phyloP scores from a whole-genome alignment of 2,329 filamentous ascomycete species.

The Fusarium anthophilum region DNA sequence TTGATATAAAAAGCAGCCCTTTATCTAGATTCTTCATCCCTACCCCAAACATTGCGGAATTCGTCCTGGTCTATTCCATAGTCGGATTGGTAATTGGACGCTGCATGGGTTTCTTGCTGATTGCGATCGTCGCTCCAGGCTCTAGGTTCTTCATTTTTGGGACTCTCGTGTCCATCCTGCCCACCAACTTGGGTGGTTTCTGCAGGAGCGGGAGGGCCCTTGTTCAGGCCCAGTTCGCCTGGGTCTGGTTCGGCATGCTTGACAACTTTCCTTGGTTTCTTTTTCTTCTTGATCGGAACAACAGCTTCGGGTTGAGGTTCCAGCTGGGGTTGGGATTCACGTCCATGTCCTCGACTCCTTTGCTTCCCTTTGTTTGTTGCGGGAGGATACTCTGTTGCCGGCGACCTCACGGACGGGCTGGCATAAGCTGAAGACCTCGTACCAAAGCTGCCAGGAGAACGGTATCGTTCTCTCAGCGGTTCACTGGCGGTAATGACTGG shows the following conservation, averaged over 20 bases:
- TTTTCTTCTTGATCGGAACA: conserved; percentile 52
- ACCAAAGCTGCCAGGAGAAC: conserved; percentile 45
- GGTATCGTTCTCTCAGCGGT: conserved; percentile 75
- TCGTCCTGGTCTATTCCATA: conserved; percentile 51
- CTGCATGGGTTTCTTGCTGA: conserved; percentile 19
- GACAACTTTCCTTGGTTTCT: conserved; percentile 49
- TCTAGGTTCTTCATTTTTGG: conserved; percentile 32
- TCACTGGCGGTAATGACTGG: conserved; percentile 87
- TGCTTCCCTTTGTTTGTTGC: conserved; percentile 39
- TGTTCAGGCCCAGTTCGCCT: conserved; percentile 39
- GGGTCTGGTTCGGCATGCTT: conserved; percentile 48
- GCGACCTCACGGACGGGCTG: conserved; percentile 35
- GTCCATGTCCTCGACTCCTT: conserved; percentile 16
- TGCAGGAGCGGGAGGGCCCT: conserved; percentile 33
- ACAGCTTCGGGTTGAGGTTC: conserved; percentile 42
- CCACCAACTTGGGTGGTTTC: conserved; percentile 16
- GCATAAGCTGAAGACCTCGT: conserved; percentile 41
- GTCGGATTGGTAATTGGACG: conserved; percentile 40
- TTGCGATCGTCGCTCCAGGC: conserved; percentile 7
- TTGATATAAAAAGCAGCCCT: conserved; percentile 20
- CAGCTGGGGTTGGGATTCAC: conserved; percentile 26
- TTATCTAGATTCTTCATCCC: conserved; percentile 39
- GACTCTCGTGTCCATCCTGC: conserved; percentile 35
- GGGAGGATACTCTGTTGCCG: conserved; percentile 15
- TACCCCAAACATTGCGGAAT: conserved; percentile 58